Evolutionary conservation across 176 grass and related monocot genomes (phyloP), one percentile per base, ranked within the genome.

Genomic region (Stipa capillata): DNA sequence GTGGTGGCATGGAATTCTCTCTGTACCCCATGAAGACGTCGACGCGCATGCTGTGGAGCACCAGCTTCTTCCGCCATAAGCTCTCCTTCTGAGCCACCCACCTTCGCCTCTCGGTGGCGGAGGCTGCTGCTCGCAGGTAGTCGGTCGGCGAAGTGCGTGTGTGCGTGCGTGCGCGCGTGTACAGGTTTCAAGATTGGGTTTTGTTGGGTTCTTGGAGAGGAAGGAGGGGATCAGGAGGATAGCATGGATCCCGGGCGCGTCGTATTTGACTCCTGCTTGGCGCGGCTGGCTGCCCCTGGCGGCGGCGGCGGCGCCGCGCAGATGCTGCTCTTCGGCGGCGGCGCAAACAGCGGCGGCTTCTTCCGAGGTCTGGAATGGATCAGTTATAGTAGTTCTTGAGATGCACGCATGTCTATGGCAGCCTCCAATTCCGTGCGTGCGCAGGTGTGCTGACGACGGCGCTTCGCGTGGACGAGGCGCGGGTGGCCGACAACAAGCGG

Each of bases 31-130:
- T 93, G 91, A 93, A 82, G 87, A 90, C 84, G 13, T 93, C 82
- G 37, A 93, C 91, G 17, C 80, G 91, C 72, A 42, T 90, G 72
- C 87, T 93, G 44, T 93, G 87, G 91, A 87, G 84, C 79, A 85
- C 87, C 47, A 87, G 84, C 85, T 93, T 93, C 87, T 93, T 93
- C 82, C 94, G 94, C 72, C 94, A 97, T 37, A 97, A 97, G 94
- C 75, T 72, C 60, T 86, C 66, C 79, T 78, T 56, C 77, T 97
- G 48, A 75, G 81, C 40, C 68, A 23, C n/a, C 61, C 37, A 57
- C 53, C 53, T 69, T 42, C 52, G 43, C 45, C 55, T 73, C 63
- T 68, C 65, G 37, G 72, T 70, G 65, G 72, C 66, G 77, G 90
- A 74, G 44, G 67, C 47, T 43, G 52, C 34, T 63, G 35, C 4